Base-by-base conservation (phyloP, 257 asterid genomes). In the Parsonsia alboflavescens region DNA sequence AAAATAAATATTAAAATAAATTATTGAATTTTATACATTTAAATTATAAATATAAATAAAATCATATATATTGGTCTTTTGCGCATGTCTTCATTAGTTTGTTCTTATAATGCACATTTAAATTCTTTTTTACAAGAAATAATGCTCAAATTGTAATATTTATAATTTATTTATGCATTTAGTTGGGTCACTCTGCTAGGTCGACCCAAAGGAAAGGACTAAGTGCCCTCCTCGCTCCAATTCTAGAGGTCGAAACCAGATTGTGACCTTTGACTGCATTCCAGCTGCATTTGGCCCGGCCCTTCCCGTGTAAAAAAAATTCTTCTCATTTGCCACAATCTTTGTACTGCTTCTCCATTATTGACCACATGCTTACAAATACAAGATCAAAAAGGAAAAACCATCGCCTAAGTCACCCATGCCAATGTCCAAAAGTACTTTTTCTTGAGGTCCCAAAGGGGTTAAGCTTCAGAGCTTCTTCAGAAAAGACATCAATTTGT, bases 261-360 rank as follows among this genome's bases (percentile, higher is more conserved):
- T 2, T 7, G 70, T 65, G 70, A 65, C 50, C 50, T 17, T 65
- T 63, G 49, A 65, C 39, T 65, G 70, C 70, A 64, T 17, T 64
- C 49, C 70, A 64, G 70, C 70, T 64, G 70, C 70, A 42, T 8
- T 65, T 36, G 30, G 2, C 49, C 70, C 70, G 6, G 49, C 7
- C n/a, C 15, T 39, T 3, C 12, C 41, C 0, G 10, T 26, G 41
- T 15, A 2, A 58, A 58, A 10, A 15, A 15, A 39, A 36, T 50
- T 36, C 70, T 33, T 33, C 70, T 65, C 50, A 50, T 65, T 39
- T 19, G 9, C 50, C 70, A 39, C 70, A 65, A 19, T 39, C 50
- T 39, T 65, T 36, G 16, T 30, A 61, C 67, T 50, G 58, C 10
- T 28, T 61, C 65, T 3, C 30, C 7, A 3, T 59, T 33, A 36